These are phyloP conservation scores for Claviceps sp. DNA, from an alignment of 2,329 filamentous ascomycete genomes.

Conservation along the genomic window DNA sequence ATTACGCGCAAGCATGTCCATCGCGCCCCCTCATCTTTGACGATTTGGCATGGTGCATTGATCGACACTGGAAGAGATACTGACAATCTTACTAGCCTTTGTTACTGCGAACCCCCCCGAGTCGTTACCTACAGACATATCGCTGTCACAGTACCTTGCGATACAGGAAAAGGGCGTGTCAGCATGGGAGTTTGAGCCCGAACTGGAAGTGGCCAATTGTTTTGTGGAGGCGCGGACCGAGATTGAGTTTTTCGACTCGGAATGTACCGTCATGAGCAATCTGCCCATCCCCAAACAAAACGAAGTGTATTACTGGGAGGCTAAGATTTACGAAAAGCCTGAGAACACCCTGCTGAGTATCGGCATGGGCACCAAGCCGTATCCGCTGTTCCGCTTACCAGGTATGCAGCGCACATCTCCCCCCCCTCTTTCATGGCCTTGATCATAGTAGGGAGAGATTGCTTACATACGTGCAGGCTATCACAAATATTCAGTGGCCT, in stretches of 20 bases:
- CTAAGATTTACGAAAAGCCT: slow-evolving; percentile 96
- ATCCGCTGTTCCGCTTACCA: slow-evolving; percentile 84
- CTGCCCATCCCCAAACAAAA: slow-evolving; percentile 96
- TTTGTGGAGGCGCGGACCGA: slow-evolving; percentile 94
- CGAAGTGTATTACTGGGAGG: slow-evolving; percentile 99
- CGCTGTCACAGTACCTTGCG: slow-evolving; percentile 88
- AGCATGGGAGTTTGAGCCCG: slow-evolving; percentile 99
- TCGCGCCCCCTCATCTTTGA: too few species aligned
- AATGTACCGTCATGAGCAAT: slow-evolving; percentile 95
- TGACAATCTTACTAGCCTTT: slow-evolving; percentile 52
- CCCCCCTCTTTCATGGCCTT: background rate
- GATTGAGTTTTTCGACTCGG: slow-evolving; percentile 97
- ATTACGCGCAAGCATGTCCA: slow-evolving; percentile 13
- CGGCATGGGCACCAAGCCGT: slow-evolving; percentile 92
- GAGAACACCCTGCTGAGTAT: slow-evolving; percentile 78
- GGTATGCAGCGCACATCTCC: slow-evolving; percentile 40
- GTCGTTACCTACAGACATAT: slow-evolving; percentile 92
- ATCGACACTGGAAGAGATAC: background rate
- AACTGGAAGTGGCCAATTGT: slow-evolving; percentile 95
- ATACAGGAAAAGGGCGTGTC: slow-evolving; percentile 99
- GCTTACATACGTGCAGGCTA: slow-evolving; percentile 39
- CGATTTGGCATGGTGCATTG: too few species aligned
- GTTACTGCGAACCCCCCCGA: slow-evolving; percentile 89
- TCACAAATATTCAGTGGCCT: slow-evolving; percentile 86
- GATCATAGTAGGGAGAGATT: background rate